Evolutionary conservation across 306 rosid genomes (phyloP).

Genomic region (Heteromeles arbutifolia): DNA sequence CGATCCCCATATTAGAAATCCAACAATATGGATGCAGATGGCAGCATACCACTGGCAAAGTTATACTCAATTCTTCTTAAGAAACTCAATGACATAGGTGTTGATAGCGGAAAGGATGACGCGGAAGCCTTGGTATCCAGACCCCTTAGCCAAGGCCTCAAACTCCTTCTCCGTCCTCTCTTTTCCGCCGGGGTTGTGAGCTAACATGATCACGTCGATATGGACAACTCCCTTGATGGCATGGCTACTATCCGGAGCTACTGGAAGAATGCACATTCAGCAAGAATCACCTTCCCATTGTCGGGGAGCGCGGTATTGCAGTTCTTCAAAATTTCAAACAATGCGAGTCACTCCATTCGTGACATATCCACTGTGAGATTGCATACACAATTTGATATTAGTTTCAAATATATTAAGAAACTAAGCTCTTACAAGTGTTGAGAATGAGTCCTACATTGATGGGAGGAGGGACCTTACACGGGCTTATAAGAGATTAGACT

Average conservation of each 20-base stretch:
- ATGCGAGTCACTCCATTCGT: conserved; percentile 91
- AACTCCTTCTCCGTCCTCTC: too few species aligned
- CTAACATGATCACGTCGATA: conserved; percentile 78
- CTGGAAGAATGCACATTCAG: conserved; percentile 83
- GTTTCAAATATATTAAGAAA: not conserved
- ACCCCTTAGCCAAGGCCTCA: too few species aligned
- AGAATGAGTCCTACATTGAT: too few species aligned
- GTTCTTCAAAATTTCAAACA: conserved; percentile 76
- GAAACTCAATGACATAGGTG: conserved; percentile 70
- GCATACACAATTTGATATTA: not conserved
- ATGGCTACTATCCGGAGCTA: conserved; percentile 70
- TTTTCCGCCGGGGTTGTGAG: conserved; percentile 86
- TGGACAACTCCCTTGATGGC: conserved; percentile 74
- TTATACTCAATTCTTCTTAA: conserved; percentile 39
- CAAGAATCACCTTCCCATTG: conserved; percentile 81
- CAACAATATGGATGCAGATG: conserved; percentile 2
- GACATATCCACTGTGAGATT: conserved; percentile 69
- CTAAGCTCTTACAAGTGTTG: not conserved
- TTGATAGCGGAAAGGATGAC: conserved; percentile 61
- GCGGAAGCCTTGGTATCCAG: conserved; percentile 56
- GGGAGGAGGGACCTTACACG: too few species aligned
- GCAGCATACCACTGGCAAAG: not conserved
- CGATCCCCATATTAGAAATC: not conserved
- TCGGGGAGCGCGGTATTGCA: conserved; percentile 68
- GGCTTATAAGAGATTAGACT: too few species aligned